Evolutionary conservation across 2,329 filamentous ascomycete species (phyloP).

Genomic region (Xenoacremonium recifei): DNA sequence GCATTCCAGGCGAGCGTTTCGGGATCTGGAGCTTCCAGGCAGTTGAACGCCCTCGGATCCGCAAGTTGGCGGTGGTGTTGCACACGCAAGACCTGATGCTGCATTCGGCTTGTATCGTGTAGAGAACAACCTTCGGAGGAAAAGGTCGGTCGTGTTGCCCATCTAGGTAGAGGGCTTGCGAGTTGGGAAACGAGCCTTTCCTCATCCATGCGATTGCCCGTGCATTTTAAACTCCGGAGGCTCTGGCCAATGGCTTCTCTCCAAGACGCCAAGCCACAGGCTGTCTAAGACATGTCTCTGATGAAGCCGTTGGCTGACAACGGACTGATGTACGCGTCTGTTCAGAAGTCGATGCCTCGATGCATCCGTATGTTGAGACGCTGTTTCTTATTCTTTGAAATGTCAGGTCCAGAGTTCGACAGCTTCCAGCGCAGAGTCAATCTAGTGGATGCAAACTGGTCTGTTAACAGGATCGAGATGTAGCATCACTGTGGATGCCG

Average conservation of each 20-base stretch:
- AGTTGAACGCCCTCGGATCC: background rate
- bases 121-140: background rate
- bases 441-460: no score
- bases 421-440: no score
- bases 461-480: no score
- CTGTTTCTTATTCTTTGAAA: no score
- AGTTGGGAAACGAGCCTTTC: constrained; percentile 10
- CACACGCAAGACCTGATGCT: background rate
- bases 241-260: constrained; percentile 14
- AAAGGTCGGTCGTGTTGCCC: constrained; percentile 10
- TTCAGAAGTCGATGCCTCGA: background rate
- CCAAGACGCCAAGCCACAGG: constrained; percentile 5
- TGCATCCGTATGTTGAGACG: no score
- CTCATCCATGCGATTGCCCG: constrained; percentile 15
- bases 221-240: constrained; percentile 5
- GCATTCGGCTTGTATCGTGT: background rate
- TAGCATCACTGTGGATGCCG: no score
- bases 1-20: no score
- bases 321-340: background rate
- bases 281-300: constrained; percentile 20
- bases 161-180: constrained; percentile 5
- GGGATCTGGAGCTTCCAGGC: background rate
- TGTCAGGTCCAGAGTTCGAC: no score
- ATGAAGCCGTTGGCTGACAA: constrained; percentile 11
- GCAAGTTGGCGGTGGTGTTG: background rate